A percentile compares a stretch with the other conserved stretches of the same genome.
phyloP scores from a whole-genome alignment of 2,329 filamentous ascomycete genomes.

The Beauveria bassiana region DNA sequence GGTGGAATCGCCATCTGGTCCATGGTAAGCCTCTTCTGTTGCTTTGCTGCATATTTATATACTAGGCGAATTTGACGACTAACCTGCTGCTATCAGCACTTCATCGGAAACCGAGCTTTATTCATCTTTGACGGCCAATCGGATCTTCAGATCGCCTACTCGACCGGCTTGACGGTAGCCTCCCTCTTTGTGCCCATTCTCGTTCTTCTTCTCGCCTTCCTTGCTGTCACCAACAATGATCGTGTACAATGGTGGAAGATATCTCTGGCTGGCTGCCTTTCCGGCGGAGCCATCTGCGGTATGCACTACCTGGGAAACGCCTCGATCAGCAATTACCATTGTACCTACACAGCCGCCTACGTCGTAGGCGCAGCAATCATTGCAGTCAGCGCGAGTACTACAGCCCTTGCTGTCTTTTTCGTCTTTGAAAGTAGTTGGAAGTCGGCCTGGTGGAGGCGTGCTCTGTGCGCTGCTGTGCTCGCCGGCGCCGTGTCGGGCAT shows the following conservation, averaged over 20 bases:
- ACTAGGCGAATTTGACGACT: background rate
- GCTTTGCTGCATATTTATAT: no score
- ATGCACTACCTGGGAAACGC: slow-evolving; percentile 89
- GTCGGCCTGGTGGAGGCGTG: slow-evolving; percentile 68
- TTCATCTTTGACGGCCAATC: slow-evolving; percentile 55
- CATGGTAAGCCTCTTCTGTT: slow-evolving; percentile 40
- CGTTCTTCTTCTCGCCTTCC: slow-evolving; percentile 66
- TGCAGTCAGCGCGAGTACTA: slow-evolving; percentile 61
- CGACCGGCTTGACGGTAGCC: slow-evolving; percentile 59
- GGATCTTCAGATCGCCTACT: slow-evolving; percentile 67
- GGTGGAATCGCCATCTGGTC: slow-evolving; percentile 68
- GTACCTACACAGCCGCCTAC: slow-evolving; percentile 50
- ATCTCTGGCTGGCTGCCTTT: slow-evolving; percentile 56
- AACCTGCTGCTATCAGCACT: slow-evolving; percentile 48
- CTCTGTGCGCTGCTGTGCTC: slow-evolving; percentile 57
- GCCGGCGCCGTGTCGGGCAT: slow-evolving; percentile 73
- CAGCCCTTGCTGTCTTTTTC: slow-evolving; percentile 70
- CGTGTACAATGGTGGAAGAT: slow-evolving; percentile 51
- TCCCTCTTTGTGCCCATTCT: slow-evolving; percentile 76
- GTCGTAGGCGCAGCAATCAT: slow-evolving; percentile 65
- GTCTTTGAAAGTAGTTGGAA: slow-evolving; percentile 69
- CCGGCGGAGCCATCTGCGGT: slow-evolving; percentile 67
- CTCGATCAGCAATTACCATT: slow-evolving; percentile 69
- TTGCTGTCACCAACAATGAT: slow-evolving; percentile 55
- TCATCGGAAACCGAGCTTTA: slow-evolving; percentile 75